A percentile compares a stretch with the other conserved stretches of the same genome.
Conservation (phyloP, 1,139 yeast genomes). For the Yamadazyma buinensis region DNA sequence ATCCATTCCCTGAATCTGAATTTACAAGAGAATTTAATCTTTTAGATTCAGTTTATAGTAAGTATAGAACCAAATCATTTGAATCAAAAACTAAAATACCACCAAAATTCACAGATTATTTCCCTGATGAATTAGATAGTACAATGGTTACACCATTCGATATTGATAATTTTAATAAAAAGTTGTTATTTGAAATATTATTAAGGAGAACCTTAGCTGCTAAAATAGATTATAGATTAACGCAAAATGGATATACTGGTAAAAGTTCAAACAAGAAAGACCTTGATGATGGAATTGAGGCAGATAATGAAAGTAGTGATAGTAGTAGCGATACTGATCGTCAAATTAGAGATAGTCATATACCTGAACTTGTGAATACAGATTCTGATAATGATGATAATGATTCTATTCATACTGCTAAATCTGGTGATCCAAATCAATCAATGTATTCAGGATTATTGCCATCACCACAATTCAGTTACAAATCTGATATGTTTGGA, state of each 20-base stretch:
- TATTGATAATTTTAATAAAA: conserved; percentile 27
- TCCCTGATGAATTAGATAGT: conserved; percentile 27
- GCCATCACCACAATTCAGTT: conserved; percentile 41
- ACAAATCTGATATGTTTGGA: conserved; percentile 29
- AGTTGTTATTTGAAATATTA: conserved; percentile 33
- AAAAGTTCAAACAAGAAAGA: background rate
- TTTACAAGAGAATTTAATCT: conserved; percentile 9
- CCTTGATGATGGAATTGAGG: background rate
- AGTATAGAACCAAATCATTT: conserved; percentile 29
- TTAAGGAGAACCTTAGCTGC: conserved; percentile 43
- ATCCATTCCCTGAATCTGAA: conserved; percentile 4
- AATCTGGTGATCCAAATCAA: conserved; percentile 29
- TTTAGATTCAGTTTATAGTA: conserved; percentile 19
- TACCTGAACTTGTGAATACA: conserved; percentile 16
- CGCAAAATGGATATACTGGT: conserved; percentile 15
- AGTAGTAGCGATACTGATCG: conserved; percentile 6
- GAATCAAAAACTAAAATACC: conserved; percentile 17
- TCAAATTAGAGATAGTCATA: conserved; percentile 14
- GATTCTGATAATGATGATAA: conserved; percentile 15
- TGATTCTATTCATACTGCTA: conserved; percentile 28
- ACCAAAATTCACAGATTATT: conserved; percentile 27
- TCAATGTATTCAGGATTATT: conserved; percentile 30
- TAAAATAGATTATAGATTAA: conserved; percentile 36
- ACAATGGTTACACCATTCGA: conserved; percentile 22
- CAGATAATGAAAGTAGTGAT: conserved; percentile 1